phyloP scores from a whole-genome alignment of 2,329 filamentous ascomycete species.

The Xylariaceae sp. region DNA sequence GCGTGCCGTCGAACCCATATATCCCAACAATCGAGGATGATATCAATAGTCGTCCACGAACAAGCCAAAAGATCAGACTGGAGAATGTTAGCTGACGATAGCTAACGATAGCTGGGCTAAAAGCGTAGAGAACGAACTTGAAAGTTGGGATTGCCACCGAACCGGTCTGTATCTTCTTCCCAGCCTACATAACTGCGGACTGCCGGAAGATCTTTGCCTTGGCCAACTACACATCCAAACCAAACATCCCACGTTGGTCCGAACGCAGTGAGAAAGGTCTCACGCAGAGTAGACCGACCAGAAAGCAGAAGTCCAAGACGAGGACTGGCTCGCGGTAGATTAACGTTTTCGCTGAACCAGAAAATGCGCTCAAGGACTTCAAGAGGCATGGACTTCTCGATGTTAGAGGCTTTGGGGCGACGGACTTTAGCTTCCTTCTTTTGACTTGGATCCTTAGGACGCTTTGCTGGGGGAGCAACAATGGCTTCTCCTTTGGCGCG shows the following conservation, averaged over 20 bases:
- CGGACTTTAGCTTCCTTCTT: constrained; percentile 25
- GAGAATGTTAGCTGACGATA: not conserved
- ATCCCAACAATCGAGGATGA: constrained; percentile 57
- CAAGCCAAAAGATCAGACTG: constrained; percentile 53
- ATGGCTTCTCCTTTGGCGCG: constrained; percentile 29
- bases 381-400: constrained; percentile 52
- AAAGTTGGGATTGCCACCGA: constrained; percentile 49
- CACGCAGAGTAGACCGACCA: constrained; percentile 40
- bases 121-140: constrained; percentile 48
- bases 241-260: constrained; percentile 49
- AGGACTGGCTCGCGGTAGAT: constrained; percentile 53
- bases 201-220: not conserved
- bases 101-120: not conserved
- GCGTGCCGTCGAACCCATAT: constrained; percentile 53
- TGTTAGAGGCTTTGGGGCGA: constrained; percentile 31
- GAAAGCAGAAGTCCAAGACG: constrained; percentile 57
- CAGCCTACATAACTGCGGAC: constrained; percentile 40
- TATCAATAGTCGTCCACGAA: constrained; percentile 52
- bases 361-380: constrained; percentile 63
- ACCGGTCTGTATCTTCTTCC: constrained; percentile 35
- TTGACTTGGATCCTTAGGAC: constrained; percentile 7
- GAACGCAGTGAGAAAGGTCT: constrained; percentile 48
- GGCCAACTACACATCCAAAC: constrained; percentile 45
- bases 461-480: constrained; percentile 17
- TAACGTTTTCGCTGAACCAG: constrained; percentile 55